Evolutionary conservation across 148 eudicot species (phyloP), one percentile per base, ranked within the genome.

Genomic region (Vaccinium darrowii): DNA sequence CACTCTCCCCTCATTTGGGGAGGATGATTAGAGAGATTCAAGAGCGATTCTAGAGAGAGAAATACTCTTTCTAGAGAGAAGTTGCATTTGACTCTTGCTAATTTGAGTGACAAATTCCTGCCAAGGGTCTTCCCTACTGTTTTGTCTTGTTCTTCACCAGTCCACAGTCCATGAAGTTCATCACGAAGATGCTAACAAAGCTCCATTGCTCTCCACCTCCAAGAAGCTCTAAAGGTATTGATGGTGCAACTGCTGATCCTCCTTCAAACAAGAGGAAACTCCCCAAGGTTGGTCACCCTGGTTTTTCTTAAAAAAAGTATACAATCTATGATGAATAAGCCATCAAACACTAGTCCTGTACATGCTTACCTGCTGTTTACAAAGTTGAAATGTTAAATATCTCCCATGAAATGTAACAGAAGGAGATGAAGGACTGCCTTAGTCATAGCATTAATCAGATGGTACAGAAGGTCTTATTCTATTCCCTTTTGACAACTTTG

Each of bases 121-220:
- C 3, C 36, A 33, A 33, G 36, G 36, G 36, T 33, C 36, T 33
- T 1, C 36, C 36, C 36, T 33, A 33, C 36, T 33, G 36, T 33
- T 33, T 33, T 33, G 36, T 1, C 36, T 33, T 33, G 3, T 33
- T 33, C 36, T 33, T 33, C 36, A 33, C 36, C 36, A 33, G 36
- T 33, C 36, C 36, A 33, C 1, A 33, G 36, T 69, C 90, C 9
- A 52, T 76, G 19, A 51, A 47, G 56, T 83, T 86, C 84, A 71
- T 86, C 79, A 87, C 81, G 82, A 91, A 88, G 86, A 88, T 89
- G 75, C 87, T 88, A 81, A 88, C 83, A 84, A 86, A 82, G 83
- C 60, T 88, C 84, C 88, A 82, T 76, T 82, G 72, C 72, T 85
- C 86, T 71, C 82, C 84, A 16, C 86, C 86, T 76, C 82, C 85